These are phyloP conservation scores for Kalaharituber pfeilii DNA, from an alignment of 2,329 filamentous ascomycete species.

Conservation along the genomic window DNA sequence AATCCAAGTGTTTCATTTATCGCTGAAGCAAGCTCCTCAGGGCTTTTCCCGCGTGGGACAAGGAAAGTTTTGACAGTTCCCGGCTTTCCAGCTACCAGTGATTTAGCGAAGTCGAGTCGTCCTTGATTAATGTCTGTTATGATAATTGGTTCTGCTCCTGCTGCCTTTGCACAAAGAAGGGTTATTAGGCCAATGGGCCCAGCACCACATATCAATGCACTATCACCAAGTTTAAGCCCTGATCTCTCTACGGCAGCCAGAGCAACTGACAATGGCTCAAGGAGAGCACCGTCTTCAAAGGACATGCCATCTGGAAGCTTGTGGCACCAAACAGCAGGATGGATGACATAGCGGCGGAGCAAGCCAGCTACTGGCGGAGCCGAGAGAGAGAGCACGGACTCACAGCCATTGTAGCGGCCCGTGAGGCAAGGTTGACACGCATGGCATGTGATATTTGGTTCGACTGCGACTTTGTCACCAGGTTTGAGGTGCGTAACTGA, in stretches of 20 bases:
- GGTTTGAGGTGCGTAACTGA: conserved; percentile 61
- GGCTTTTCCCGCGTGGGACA: conserved; percentile 41
- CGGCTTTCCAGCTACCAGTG: conserved; percentile 44
- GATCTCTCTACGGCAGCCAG: conserved; percentile 76
- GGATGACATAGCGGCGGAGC: conserved; percentile 71
- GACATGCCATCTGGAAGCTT: conserved; percentile 75
- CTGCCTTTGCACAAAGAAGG: conserved; percentile 64
- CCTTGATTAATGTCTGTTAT: conserved; percentile 90
- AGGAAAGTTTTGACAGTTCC: conserved; percentile 58
- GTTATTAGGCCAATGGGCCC: conserved; percentile 88
- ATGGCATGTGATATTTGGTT: conserved; percentile 81
- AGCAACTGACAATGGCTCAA: conserved; percentile 80
- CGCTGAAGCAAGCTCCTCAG: conserved; percentile 57
- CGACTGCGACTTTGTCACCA: conserved; percentile 82
- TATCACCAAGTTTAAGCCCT: conserved; percentile 64
- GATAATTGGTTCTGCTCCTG: conserved; percentile 76
- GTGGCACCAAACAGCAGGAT: conserved; percentile 88
- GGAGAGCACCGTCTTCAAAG: conserved; percentile 74
- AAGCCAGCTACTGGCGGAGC: conserved; percentile 80
- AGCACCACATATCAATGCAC: conserved; percentile 76
- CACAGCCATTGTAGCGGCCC: conserved; percentile 89
- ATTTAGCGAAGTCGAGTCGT: conserved; percentile 66
- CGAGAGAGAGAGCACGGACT: conserved; percentile 67
- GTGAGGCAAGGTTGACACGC: conserved; percentile 35
- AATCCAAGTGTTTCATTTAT: conserved; percentile 52